Percentiles rank a stretch among this genome's conserved stretches.
phyloP scores from a whole-genome alignment of 2,329 filamentous ascomycete genomes.

The Botrytis cinerea region DNA sequence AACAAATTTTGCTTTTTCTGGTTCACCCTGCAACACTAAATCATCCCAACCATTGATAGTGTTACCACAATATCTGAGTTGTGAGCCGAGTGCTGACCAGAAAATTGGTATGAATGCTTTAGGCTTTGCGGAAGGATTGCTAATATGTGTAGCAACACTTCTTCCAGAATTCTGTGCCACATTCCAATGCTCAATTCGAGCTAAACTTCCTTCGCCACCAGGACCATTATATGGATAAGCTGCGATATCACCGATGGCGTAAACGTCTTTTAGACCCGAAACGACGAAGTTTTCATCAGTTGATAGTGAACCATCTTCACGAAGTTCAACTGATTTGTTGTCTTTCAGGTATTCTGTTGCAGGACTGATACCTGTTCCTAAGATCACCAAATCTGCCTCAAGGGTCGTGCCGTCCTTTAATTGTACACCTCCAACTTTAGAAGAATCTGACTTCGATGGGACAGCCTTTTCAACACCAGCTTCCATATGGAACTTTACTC shows the following conservation, averaged over 20 bases:
- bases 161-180: slow-evolving; percentile 93
- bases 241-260: slow-evolving; percentile 92
- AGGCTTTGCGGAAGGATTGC: slow-evolving; percentile 59
- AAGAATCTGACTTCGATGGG: slow-evolving; percentile 65
- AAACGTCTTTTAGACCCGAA: slow-evolving; percentile 76
- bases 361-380: slow-evolving; percentile 86
- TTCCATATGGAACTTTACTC: slow-evolving; percentile 83
- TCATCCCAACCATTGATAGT: slow-evolving; percentile 83
- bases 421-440: slow-evolving; percentile 75
- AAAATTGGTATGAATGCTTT: slow-evolving; percentile 89
- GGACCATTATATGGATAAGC: slow-evolving; percentile 93
- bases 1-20: slow-evolving; percentile 77
- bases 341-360: slow-evolving; percentile 79
- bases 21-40: slow-evolving; percentile 74
- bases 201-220: slow-evolving; percentile 69
- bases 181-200: slow-evolving; percentile 97
- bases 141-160: slow-evolving; percentile 75
- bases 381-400: slow-evolving; percentile 84
- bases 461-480: slow-evolving; percentile 82
- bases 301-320: slow-evolving; percentile 81
- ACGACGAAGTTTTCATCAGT: slow-evolving; percentile 82
- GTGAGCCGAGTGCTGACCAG: slow-evolving; percentile 89
- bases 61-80: slow-evolving; percentile 92
- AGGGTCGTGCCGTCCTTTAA: slow-evolving; percentile 85
- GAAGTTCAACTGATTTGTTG: slow-evolving; percentile 68